Conservation (phyloP, 2,329 filamentous ascomycete genomes). For the Dothistroma pini region DNA sequence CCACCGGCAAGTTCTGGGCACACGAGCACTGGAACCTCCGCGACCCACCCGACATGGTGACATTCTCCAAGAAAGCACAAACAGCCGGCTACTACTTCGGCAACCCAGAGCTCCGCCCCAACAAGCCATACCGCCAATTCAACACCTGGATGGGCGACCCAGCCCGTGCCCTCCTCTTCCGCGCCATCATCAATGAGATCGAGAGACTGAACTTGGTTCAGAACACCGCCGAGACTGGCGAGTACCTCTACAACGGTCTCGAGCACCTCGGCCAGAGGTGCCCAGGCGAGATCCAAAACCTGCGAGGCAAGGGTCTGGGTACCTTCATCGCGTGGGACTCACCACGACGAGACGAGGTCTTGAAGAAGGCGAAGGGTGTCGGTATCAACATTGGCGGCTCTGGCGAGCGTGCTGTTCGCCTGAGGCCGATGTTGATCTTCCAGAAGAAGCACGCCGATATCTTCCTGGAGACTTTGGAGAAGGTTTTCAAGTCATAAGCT, state of each 20-base stretch:
- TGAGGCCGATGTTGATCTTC: conserved; percentile 89
- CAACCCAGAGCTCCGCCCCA: conserved; percentile 73
- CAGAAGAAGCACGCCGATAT: conserved; percentile 89
- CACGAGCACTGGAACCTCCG: conserved; percentile 89
- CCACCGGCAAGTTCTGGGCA: conserved; percentile 93
- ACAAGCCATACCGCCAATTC: conserved; percentile 94
- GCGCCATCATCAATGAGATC: conserved; percentile 79
- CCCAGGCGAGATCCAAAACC: conserved; percentile 73
- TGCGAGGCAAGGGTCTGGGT: conserved; percentile 81
- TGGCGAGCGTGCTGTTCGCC: conserved; percentile 68
- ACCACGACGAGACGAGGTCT: conserved; percentile 72
- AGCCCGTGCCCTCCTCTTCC: conserved; percentile 77
- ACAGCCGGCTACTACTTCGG: conserved; percentile 90
- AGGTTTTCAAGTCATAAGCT: conserved; percentile 32
- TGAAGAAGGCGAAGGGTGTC: conserved; percentile 71
- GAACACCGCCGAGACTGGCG: conserved; percentile 72
- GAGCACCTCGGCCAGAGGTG: conserved; percentile 65
- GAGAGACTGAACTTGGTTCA: conserved; percentile 71
- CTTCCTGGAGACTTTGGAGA: conserved; percentile 54
- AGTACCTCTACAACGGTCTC: conserved; percentile 71
- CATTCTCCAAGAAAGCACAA: conserved; percentile 93
- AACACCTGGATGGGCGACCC: conserved; percentile 94
- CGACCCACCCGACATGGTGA: conserved; percentile 84
- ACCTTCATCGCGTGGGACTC: conserved; percentile 93
- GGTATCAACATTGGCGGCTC: conserved; percentile 87